Evolutionary conservation across 495 filamentous ascomycete species (phyloP), one percentile per base, ranked within the genome.

Genomic region (Aspergillus saccharolyticus): DNA sequence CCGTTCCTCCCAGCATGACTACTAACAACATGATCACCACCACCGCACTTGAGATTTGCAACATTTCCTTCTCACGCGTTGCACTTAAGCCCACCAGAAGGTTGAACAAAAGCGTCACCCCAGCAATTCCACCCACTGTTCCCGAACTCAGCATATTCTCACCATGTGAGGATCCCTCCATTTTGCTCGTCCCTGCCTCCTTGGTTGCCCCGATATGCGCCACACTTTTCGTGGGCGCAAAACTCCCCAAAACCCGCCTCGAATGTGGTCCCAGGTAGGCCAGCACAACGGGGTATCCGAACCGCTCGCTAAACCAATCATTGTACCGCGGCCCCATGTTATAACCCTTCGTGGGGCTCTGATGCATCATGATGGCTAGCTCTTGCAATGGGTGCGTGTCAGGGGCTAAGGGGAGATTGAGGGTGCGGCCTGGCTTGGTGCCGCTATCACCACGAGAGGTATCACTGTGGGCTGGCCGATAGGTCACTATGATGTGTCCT

Each of bases 271-370:
- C 89, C 22, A 93, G 75, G 66, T 88, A 92, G 2, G 83, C 85
- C 15, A 95, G 74, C 0, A 88, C 66, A 9, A 85, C 82, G 7
- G 73, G 67, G 62, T 82, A 89, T 5, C 88, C 89, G 55, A 96
- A 86, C 55, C 83, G 81, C 17, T 74, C 64, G 22, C 81, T 83
- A 73, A 96, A 91, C 89, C 89, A 96, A 39, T 73, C 67, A 64
- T 88, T 89, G 64, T 85, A 89, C 28, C 70, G 48, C 4, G 70
- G 63, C 2, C 79, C 83, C 85, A 95, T 89, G 52, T 84, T 78
- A 70, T 85, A 90, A 0, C 80, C 86, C 18, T 72, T 72, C 0
- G 88, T 82, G 0, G 81, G 70, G 63, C 85, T 90, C 19, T 67
- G 59, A 64, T 90, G 84, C 70, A 96, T 84, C 22, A 66, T 65